Evolutionary conservation across 140 eudicot species (phyloP), one percentile per base, ranked within the genome.

Genomic region (Oenanthe javanica): DNA sequence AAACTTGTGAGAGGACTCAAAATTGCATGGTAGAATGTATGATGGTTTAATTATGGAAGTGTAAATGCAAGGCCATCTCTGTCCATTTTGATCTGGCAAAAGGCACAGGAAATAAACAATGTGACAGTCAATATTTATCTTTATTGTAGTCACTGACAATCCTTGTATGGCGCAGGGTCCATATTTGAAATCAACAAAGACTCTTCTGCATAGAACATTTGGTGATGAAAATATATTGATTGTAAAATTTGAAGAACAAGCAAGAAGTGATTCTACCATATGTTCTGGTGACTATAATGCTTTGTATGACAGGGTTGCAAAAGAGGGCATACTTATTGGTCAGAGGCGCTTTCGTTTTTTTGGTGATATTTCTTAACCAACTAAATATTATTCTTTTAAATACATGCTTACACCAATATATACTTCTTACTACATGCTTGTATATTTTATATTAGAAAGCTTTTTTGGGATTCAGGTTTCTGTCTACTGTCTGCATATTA

Each of bases 211-310:
- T 69, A 89, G 89, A 84, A 77, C 78, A 31, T 64, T 87, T 4
- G 97, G 96, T 79, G 97, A 92, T 80, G 93, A 90, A 49, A 92
- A 90, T 43, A 84, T 92, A 49, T 71, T 92, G 77, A 87, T 87
- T 19, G 91, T 92, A 47, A 88, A 87, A 76, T 90, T 92, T 75
- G 47, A 51, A 46, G 87, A 84, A 49, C 88, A 77, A 3, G 67
- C 67, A 51, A 52, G 63, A 51, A n/a, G 25, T 5, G 79, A 9
- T 23, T 47, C 50, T 66, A 8, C 46, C 14, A 46, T 52, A n/a
- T 46, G 45, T 76, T 54, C 77, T 4, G 55, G 79, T 36, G 47
- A n/a, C 77, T 77, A 79, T 78, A 75, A 18, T 82, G 84, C 79
- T 36, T 87, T 84, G 72, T 81, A 72, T 45, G 59, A 73, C 18